Conservation (phyloP, 805 yeast genomes). For the Kuraishia capsulata region DNA sequence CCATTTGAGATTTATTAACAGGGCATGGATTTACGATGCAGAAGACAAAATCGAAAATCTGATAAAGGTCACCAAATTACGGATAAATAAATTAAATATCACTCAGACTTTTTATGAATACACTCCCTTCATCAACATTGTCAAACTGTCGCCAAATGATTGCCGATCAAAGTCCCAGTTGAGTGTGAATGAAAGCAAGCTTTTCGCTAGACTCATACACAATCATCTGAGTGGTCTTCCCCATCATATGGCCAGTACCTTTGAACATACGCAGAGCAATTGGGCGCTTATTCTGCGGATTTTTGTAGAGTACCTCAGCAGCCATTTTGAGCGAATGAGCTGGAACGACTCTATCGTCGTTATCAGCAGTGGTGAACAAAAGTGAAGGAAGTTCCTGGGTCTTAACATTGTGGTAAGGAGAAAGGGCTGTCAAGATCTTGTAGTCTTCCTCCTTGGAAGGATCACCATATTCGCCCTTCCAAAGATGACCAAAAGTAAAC, state of each 20-base stretch:
- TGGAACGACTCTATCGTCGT: conserved; percentile 7
- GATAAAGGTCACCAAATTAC: too few relatives aligned
- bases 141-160: too few relatives aligned
- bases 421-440: conserved; percentile 1
- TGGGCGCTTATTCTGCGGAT: background rate
- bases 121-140: too few relatives aligned
- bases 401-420: conserved; percentile 5
- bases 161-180: background rate
- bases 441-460: conserved; percentile 3
- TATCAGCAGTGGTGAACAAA: conserved; percentile 6
- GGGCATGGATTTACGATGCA: too few relatives aligned
- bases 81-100: too few relatives aligned
- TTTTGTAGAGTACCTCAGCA: conserved; percentile 4
- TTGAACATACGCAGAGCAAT: conserved; percentile 3
- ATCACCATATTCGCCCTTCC: conserved; percentile 7
- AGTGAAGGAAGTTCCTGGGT: conserved; percentile 4
- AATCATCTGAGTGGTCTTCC: conserved; percentile 5
- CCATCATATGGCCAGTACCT: conserved; percentile 6
- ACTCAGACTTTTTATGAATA: too few relatives aligned
- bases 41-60: too few relatives aligned
- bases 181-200: conserved; percentile 4
- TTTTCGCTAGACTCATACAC: conserved; percentile 5
- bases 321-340: conserved; percentile 6
- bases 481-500: conserved; percentile 5
- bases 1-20: too few relatives aligned